phyloP scores from a whole-genome alignment of 1,139 yeast species.

The Kodamaea fungicola region DNA sequence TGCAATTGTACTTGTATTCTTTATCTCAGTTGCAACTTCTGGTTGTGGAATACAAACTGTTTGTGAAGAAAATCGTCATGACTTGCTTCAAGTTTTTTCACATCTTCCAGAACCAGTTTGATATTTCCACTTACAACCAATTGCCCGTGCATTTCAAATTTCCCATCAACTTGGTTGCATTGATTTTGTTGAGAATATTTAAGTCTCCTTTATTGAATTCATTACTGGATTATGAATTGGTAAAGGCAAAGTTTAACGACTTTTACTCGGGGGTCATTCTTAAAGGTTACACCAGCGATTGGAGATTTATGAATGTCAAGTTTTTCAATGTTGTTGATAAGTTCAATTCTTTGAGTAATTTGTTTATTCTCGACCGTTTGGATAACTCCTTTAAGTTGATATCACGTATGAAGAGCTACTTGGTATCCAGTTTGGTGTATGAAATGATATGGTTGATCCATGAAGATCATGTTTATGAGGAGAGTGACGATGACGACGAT shows the following conservation, averaged over 20 bases:
- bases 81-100: slow-evolving; percentile 30
- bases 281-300: slow-evolving; percentile 17
- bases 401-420: slow-evolving; percentile 35
- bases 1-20: slow-evolving; percentile 39
- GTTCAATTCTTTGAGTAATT: slow-evolving; percentile 21
- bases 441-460: slow-evolving; percentile 43
- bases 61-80: slow-evolving; percentile 27
- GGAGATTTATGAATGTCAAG: slow-evolving; percentile 27
- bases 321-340: slow-evolving; percentile 29
- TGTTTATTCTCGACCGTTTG: slow-evolving; percentile 8
- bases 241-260: slow-evolving; percentile 28
- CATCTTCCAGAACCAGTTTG: slow-evolving; percentile 22
- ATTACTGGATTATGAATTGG: slow-evolving; percentile 27
- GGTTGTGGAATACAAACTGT: slow-evolving; percentile 27
- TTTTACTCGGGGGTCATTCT: slow-evolving; percentile 21
- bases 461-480: slow-evolving; percentile 17
- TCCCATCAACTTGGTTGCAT: slow-evolving; percentile 33
- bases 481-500: slow-evolving; percentile 7
- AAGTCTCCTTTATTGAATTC: slow-evolving; percentile 35
- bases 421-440: slow-evolving; percentile 37
- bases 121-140: slow-evolving; percentile 25
- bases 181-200: slow-evolving; percentile 32
- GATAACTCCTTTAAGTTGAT: slow-evolving; percentile 17
- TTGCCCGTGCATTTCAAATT: slow-evolving; percentile 42
- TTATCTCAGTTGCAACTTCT: slow-evolving; percentile 25